A percentile compares a stretch with the other conserved stretches of the same genome.
Conservation (phyloP, 2,329 filamentous ascomycete genomes). For the Sordariomycetes sp. region DNA sequence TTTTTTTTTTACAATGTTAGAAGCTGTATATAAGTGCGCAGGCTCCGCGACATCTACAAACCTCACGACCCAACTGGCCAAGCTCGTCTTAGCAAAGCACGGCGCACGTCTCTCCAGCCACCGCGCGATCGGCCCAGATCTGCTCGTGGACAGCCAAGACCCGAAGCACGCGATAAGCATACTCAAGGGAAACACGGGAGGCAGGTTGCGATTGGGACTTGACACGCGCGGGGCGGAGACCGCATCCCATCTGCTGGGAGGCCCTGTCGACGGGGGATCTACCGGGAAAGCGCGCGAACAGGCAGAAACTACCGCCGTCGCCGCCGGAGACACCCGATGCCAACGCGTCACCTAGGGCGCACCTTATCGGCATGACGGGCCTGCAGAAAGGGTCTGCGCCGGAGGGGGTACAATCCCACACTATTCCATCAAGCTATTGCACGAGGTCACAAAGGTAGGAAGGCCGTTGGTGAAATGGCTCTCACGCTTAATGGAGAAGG, state of each 20-base stretch:
- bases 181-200: conserved; percentile 44
- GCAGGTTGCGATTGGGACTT: conserved; percentile 50
- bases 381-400: conserved; percentile 41
- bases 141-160: conserved; percentile 57
- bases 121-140: conserved; percentile 34
- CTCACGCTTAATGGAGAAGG: conserved; percentile 43
- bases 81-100: conserved; percentile 49
- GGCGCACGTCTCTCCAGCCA: conserved; percentile 42
- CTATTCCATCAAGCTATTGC: conserved; percentile 67
- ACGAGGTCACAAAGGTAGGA: conserved; percentile 51
- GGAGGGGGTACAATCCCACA: conserved; percentile 40
- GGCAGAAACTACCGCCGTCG: background rate
- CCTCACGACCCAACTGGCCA: conserved; percentile 53
- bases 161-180: conserved; percentile 51
- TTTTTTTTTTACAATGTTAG: background rate
- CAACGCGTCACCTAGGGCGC: conserved; percentile 25
- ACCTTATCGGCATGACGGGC: conserved; percentile 55
- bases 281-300: background rate
- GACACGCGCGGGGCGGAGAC: conserved; percentile 55
- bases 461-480: conserved; percentile 52
- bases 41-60: conserved; percentile 57
- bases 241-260: conserved; percentile 41
- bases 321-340: background rate
- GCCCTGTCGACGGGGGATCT: conserved; percentile 23
- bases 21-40: conserved; percentile 10